A percentile compares a stretch with the other conserved stretches of the same genome.
phyloP scores from a whole-genome alignment of 352 stramenopile species.

The Phytophthora fragariaefolia region DNA sequence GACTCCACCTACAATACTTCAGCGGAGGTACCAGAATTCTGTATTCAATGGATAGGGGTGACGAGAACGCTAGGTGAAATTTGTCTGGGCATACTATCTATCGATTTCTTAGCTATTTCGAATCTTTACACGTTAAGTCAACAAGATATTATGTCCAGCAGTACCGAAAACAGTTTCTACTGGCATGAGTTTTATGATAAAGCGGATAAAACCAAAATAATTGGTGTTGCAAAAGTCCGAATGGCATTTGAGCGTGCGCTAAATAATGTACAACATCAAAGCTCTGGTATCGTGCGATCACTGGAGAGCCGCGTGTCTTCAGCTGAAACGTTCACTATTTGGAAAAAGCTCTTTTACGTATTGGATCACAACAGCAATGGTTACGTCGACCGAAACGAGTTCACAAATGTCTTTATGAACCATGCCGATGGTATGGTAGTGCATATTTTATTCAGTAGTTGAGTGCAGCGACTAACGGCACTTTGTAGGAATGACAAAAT shows the following conservation, averaged over 20 bases:
- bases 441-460: too few relatives aligned
- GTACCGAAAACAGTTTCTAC: neutral
- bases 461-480: neutral
- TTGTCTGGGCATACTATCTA: constrained; percentile 30
- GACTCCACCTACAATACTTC: constrained; percentile 9
- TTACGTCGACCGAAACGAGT: constrained; percentile 62
- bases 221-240: constrained; percentile 25
- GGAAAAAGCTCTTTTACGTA: constrained; percentile 79
- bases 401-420: constrained; percentile 50
- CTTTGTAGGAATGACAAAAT: constrained; percentile 42
- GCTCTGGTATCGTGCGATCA: neutral
- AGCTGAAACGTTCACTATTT: constrained; percentile 43
- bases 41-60: constrained; percentile 33
- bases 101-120: constrained; percentile 25
- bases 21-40: constrained; percentile 14
- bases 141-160: neutral
- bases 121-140: constrained; percentile 12
- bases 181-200: constrained; percentile 38
- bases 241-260: constrained; percentile 15
- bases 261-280: neutral
- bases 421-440: constrained; percentile 44
- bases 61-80: constrained; percentile 35
- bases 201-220: constrained; percentile 21
- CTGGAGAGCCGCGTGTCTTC: constrained; percentile 18
- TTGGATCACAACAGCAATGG: constrained; percentile 65